phyloP scores from a whole-genome alignment of 495 filamentous ascomycete genomes.

The Hypoxylon rickii region DNA sequence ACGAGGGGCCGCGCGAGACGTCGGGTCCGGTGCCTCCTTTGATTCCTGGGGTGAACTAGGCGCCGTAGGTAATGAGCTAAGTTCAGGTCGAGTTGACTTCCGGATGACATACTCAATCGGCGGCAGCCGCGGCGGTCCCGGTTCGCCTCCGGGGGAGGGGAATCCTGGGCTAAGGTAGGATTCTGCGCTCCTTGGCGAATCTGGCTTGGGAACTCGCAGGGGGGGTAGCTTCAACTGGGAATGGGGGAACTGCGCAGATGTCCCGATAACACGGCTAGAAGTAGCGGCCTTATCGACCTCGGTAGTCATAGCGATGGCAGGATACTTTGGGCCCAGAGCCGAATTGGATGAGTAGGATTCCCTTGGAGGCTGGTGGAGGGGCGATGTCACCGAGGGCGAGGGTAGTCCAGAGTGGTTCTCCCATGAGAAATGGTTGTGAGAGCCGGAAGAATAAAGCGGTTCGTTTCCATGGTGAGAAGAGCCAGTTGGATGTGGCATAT shows the following conservation, averaged over 20 bases:
- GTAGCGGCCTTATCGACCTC: constrained; percentile 48
- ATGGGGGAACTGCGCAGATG: constrained; percentile 22
- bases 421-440: constrained; percentile 23
- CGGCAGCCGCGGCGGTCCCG: constrained; percentile 6
- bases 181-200: neutral
- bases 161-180: neutral
- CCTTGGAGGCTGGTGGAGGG: constrained; percentile 60
- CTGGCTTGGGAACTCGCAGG: constrained; percentile 19
- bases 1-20: too few species aligned
- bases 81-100: neutral
- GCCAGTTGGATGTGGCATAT: constrained; percentile 1
- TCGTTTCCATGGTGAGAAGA: neutral
- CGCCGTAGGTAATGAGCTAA: constrained; percentile 35
- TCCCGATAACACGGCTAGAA: neutral
- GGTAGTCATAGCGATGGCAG: too few species aligned
- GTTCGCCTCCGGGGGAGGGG: neutral
- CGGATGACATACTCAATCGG: constrained; percentile 10
- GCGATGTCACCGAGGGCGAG: constrained; percentile 67
- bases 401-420: constrained; percentile 66
- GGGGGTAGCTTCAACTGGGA: constrained; percentile 38
- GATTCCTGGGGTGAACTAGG: constrained; percentile 41
- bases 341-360: too few species aligned
- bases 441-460: constrained; percentile 1
- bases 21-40: too few species aligned
- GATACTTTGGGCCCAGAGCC: too few species aligned